phyloP scores from a whole-genome alignment of 1,139 yeast species.

The Suhomyces kunorum region DNA sequence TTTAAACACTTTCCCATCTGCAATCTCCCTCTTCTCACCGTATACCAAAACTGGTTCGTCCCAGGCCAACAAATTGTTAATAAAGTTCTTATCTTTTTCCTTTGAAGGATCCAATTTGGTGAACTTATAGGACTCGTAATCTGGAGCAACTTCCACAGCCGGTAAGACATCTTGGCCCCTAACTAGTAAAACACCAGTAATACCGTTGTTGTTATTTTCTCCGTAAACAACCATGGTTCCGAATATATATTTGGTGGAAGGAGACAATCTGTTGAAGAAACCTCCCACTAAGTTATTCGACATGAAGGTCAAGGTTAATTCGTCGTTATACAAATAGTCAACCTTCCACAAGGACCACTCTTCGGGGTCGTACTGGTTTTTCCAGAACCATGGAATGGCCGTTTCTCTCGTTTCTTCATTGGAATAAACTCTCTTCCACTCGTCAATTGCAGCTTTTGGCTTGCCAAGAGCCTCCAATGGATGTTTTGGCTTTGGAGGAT shows the following conservation, averaged over 20 bases:
- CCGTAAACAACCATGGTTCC: constrained; percentile 95
- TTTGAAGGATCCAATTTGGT: constrained; percentile 45
- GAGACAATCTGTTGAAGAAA: constrained; percentile 93
- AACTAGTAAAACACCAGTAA: constrained; percentile 89
- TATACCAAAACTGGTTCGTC: constrained; percentile 50
- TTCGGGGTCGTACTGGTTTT: constrained; percentile 80
- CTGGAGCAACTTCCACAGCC: constrained; percentile 99
- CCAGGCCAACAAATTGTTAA: constrained; percentile 55
- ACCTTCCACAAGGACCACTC: constrained; percentile 97
- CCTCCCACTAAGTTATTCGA: constrained; percentile 98
- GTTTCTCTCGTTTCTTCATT: constrained; percentile 95
- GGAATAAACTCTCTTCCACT: constrained; percentile 96
- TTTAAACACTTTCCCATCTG: constrained; percentile 56
- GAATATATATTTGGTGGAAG: constrained; percentile 90
- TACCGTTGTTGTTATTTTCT: constrained; percentile 98
- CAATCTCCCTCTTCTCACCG: constrained; percentile 49
- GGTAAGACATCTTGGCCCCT: constrained; percentile 92
- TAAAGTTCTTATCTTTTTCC: constrained; percentile 39
- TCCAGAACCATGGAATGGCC: constrained; percentile 98
- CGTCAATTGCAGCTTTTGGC: constrained; percentile 74
- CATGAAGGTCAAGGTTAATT: constrained; percentile 95
- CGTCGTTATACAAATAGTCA: constrained; percentile 97
- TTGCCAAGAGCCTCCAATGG: constrained; percentile 85
- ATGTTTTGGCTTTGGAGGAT: constrained; percentile 77
- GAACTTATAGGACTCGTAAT: constrained; percentile 75